Evolutionary conservation across 2,329 filamentous ascomycete genomes (phyloP).

Genomic region (Trichoderma arundinaceum): DNA sequence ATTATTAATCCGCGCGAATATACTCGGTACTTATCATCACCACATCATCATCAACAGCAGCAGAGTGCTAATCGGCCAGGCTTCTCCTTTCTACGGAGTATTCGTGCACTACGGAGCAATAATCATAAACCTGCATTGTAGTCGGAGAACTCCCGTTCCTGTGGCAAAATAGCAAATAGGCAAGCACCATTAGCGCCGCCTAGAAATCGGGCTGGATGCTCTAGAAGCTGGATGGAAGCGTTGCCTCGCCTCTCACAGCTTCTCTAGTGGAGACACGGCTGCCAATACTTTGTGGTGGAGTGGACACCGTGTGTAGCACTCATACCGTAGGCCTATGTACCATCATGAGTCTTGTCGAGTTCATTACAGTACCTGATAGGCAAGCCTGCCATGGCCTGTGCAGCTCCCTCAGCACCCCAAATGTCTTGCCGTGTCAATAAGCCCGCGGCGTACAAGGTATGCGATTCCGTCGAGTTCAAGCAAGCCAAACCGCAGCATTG

Average conservation of each 20-base stretch:
- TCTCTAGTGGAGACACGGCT: constrained; percentile 6
- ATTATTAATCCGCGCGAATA: neutral
- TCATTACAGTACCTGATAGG: neutral
- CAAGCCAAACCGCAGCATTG: no score
- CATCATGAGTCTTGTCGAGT: neutral
- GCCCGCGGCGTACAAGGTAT: no score
- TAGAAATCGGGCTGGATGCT: neutral
- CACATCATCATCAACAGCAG: no score
- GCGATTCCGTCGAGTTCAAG: no score
- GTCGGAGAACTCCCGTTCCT: neutral
- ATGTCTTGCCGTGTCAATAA: no score
- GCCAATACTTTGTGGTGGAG: neutral
- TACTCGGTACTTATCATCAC: no score
- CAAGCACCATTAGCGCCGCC: constrained; percentile 1
- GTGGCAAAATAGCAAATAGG: neutral
- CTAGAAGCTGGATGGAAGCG: constrained; percentile 27
- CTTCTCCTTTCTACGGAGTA: neutral
- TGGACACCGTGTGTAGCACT: neutral
- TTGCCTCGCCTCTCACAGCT: constrained; percentile 21
- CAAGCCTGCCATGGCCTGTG: neutral
- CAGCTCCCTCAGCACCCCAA: no score
- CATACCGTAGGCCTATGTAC: neutral
- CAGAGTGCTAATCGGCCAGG: no score
- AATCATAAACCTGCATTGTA: neutral
- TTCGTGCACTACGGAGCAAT: neutral